Percentiles rank a stretch among this genome's conserved stretches.
phyloP scores from a whole-genome alignment of 1,284 basidiomycete species.

The Moesziomyces aphidis region DNA sequence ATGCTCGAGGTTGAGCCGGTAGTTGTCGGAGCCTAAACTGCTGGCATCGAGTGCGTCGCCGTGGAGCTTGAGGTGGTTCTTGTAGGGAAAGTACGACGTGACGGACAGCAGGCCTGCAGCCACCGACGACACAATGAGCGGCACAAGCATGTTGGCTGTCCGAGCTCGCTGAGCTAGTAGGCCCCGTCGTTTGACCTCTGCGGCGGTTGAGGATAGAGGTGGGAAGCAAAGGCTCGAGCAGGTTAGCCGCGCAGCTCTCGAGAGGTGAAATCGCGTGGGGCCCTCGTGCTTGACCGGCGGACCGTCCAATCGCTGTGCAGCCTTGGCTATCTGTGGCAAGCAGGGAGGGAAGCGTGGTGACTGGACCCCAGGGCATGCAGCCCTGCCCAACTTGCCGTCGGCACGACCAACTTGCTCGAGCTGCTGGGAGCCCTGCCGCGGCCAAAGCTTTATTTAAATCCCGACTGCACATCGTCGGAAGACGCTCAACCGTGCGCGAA shows the following conservation, averaged over 20 bases:
- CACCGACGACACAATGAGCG: slow-evolving; percentile 35
- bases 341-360: background rate
- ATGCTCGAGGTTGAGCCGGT: slow-evolving; percentile 39
- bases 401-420: slow-evolving; percentile 9
- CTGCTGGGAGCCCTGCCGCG: background rate
- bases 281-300: slow-evolving; percentile 17
- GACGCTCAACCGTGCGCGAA: slow-evolving; percentile 28
- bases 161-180: background rate
- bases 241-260: too few relatives aligned
- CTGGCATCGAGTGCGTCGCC: slow-evolving; percentile 15
- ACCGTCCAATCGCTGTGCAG: slow-evolving; percentile 8
- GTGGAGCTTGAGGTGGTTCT: slow-evolving; percentile 41
- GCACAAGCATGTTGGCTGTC: slow-evolving; percentile 22
- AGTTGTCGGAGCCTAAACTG: background rate
- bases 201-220: background rate
- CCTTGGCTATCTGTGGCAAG: background rate
- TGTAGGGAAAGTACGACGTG: slow-evolving; percentile 43
- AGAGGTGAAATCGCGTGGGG: background rate
- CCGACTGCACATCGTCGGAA: slow-evolving; percentile 17
- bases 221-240: background rate
- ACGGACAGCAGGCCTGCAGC: slow-evolving; percentile 37
- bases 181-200: too few relatives aligned
- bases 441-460: slow-evolving; percentile 24
- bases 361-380: slow-evolving; percentile 15
- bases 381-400: slow-evolving; percentile 26